A percentile compares a stretch with the other conserved stretches of the same genome.
phyloP scores from a whole-genome alignment of 805 yeast species.

The Ogataea methanolica region DNA sequence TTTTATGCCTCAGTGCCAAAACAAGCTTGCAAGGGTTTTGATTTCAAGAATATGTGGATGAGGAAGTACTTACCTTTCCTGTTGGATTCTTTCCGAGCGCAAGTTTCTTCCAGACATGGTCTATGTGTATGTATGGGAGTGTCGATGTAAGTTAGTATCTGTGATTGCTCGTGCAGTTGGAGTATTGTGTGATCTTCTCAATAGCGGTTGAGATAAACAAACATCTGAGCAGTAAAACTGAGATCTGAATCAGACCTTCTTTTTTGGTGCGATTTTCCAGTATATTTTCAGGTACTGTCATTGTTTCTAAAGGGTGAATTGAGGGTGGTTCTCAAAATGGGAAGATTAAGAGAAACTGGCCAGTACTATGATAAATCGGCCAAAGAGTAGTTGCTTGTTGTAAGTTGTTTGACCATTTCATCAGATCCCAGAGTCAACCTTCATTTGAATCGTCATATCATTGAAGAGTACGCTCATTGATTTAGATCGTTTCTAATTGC shows the following conservation, averaged over 20 bases:
- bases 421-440: not conserved
- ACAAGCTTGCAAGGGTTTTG: not conserved
- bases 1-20: not conserved
- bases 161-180: too few species aligned
- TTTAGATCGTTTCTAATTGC: too few species aligned
- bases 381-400: not conserved
- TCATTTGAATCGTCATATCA: not conserved
- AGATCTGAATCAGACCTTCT: too few species aligned
- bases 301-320: not conserved
- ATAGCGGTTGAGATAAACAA: not conserved
- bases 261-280: too few species aligned
- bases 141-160: too few species aligned
- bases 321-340: not conserved
- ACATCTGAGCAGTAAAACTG: not conserved
- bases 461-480: too few species aligned
- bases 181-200: too few species aligned
- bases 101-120: conserved; percentile 32
- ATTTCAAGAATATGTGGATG: not conserved
- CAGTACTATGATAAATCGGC: too few species aligned
- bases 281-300: conserved; percentile 2
- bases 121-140: not conserved
- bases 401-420: not conserved
- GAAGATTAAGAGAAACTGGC: conserved; percentile 1
- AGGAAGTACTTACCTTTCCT: conserved; percentile 54
- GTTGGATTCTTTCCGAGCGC: conserved; percentile 81